Evolutionary conservation across 176 grass and related monocot genomes (phyloP).

Genomic region (Dendrocalamus sinicus): DNA sequence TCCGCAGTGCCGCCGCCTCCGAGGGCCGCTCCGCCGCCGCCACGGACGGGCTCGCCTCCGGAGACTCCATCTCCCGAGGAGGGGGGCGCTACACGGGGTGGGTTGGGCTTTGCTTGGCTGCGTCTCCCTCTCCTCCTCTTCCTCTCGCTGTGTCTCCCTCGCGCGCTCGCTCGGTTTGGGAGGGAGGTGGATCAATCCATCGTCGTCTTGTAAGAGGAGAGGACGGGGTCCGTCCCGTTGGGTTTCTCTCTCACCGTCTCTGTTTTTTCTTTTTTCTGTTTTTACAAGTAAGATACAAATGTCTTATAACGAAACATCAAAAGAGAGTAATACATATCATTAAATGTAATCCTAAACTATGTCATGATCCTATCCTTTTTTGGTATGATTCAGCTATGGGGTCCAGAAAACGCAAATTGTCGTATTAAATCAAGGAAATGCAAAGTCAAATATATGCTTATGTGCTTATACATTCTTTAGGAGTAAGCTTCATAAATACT

Average conservation of each 20-base stretch:
- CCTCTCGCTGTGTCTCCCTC: background rate
- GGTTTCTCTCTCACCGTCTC: background rate
- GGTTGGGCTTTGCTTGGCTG: background rate
- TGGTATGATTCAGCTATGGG: background rate
- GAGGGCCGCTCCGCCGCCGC: slow-evolving; percentile 49
- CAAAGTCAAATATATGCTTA: background rate
- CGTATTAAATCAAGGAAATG: background rate
- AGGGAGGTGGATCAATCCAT: background rate
- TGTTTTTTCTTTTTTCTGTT: no score
- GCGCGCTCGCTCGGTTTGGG: slow-evolving; percentile 8
- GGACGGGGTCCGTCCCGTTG: slow-evolving; percentile 15
- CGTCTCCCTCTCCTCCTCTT: background rate
- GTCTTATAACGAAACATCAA: rapidly evolving
- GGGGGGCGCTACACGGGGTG: background rate
- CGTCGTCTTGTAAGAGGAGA: slow-evolving; percentile 40
- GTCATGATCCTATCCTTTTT: background rate
- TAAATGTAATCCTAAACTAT: background rate
- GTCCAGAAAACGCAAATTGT: background rate
- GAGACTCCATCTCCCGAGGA: slow-evolving; percentile 37
- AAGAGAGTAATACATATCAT: background rate
- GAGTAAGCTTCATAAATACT: background rate
- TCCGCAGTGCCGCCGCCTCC: slow-evolving; percentile 52
- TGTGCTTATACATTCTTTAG: background rate
- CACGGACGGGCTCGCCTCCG: slow-evolving; percentile 31
- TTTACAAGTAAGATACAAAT: no score